Conservation (phyloP, 208 protist genomes). For the Trypanosoma brucei region DNA sequence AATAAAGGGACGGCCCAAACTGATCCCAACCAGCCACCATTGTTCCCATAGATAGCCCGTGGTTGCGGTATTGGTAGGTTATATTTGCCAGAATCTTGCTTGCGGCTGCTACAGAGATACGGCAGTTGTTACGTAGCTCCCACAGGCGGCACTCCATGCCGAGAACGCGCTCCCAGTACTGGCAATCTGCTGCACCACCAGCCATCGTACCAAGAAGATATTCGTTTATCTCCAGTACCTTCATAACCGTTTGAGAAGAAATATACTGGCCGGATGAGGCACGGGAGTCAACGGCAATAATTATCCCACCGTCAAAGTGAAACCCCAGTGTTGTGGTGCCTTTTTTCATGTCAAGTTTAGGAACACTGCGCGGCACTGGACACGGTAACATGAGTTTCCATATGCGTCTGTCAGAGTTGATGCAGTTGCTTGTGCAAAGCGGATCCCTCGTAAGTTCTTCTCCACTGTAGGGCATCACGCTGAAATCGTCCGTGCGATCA, state of each 20-base stretch:
- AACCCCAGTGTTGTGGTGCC: conserved; percentile 99
- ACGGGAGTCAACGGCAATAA: conserved; percentile 99
- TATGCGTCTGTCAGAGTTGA: conserved; percentile 52
- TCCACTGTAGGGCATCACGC: conserved; percentile 37
- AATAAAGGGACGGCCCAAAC: conserved; percentile 97
- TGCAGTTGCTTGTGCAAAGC: conserved; percentile 58
- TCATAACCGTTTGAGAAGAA: conserved; percentile 98
- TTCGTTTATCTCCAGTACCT: conserved; percentile 99
- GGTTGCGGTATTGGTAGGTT: conserved; percentile 97
- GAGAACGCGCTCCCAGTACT: conserved; percentile 99
- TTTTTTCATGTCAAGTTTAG: conserved; percentile 84
- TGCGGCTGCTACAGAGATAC: conserved; percentile 98
- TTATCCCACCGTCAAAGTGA: conserved; percentile 96
- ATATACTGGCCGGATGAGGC: conserved; percentile 98
- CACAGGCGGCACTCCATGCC: conserved; percentile 92
- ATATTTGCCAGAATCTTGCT: conserved; percentile 99
- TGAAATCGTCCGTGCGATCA: conserved; percentile 18
- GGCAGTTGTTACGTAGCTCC: conserved; percentile 93
- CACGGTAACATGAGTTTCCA: conserved; percentile 73
- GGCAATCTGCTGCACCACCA: conserved; percentile 99
- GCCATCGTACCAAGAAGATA: conserved; percentile 99
- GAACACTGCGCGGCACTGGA: conserved; percentile 81
- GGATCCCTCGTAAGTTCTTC: conserved; percentile 72
- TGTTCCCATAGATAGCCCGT: conserved; percentile 97
- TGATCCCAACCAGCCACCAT: conserved; percentile 98